Base-by-base conservation (phyloP, 768 basidiomycete genomes). In the Amanita fuliginea region DNA sequence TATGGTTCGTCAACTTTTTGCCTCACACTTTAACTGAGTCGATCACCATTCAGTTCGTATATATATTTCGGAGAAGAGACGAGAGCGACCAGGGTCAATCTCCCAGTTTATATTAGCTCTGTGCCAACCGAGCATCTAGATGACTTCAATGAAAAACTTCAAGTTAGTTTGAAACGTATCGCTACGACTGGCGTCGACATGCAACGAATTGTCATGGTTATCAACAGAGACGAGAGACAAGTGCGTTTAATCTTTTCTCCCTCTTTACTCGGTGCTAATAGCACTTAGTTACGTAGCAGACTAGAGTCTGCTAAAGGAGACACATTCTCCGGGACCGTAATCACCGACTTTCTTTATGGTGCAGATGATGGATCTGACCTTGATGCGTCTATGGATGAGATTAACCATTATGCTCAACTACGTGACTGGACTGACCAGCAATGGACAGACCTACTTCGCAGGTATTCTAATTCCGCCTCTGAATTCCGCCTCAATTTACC, bases 171-270 rank as follows among this genome's bases (percentile, higher is more conserved):
- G 34, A 61, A 72, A 54, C 77, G 78, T 36, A 84, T 97, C 47
- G 77, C 74, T 6, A 58, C 73, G 14, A 78, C 84, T 47, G 92
- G 87, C 3, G 71, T 98, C 43, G 90, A 98, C 63, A 92, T 97
- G 85, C 73, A 81, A 26, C 72, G 95, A 8, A 96, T 99, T 84
- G 63, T 66, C 13, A 83, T 88, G 78, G 73, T 96, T 14, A 79
- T 99, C 41, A 78, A 82, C 55, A 73, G 92, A 45, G 91, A 96
- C 57, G 86, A 90, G 65, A 81, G 93, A 49, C 91, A 93, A 73
- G 83, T 86, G 53, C 46, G 63, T 33, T 32, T 42, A 18, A 34
- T 5, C 44, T 30, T 43, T 14, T 6, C 32, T 26, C 24, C 28
- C 46, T 48, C 32, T 13, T 42, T 30, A n/a, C 30, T 42, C 37